These are phyloP conservation scores for Coniochaeta sp. DNA, from an alignment of 2,329 filamentous ascomycete genomes.

Conservation along the genomic window DNA sequence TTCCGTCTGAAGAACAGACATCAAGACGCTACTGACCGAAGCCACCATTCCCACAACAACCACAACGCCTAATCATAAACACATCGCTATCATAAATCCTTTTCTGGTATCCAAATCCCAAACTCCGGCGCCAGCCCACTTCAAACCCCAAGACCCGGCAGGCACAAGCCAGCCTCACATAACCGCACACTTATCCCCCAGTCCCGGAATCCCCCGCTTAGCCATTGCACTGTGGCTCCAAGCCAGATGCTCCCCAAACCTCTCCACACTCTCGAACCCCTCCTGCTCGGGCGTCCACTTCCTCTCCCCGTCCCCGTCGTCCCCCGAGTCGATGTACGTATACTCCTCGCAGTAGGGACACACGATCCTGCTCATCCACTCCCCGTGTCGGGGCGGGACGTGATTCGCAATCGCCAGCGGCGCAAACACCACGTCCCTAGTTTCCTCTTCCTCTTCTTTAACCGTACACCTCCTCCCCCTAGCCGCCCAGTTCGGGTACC, in stretches of 20 bases:
- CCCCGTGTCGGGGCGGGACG: conserved; percentile 38
- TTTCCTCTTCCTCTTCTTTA: conserved; percentile 30
- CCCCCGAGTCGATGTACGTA: conserved; percentile 37
- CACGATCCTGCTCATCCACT: conserved; percentile 43
- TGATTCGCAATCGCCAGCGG: conserved; percentile 54
- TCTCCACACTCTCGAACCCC: conserved; percentile 40
- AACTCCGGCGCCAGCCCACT: conserved; percentile 5
- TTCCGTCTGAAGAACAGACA: too few species aligned
- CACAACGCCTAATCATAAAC: neutral
- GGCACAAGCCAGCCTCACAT: conserved; percentile 10
- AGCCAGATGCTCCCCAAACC: conserved; percentile 47
- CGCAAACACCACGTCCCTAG: conserved; percentile 48
- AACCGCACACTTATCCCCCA: conserved; percentile 5
- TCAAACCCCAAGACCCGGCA: neutral
- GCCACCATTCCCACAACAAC: neutral
- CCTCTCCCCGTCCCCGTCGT: conserved; percentile 44
- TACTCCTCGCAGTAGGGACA: conserved; percentile 53
- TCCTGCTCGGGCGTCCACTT: conserved; percentile 38
- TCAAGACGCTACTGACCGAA: too few species aligned
- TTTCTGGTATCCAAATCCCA: neutral
- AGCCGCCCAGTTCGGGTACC: conserved; percentile 44
- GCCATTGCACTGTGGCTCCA: conserved; percentile 44
- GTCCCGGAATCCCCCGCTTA: conserved; percentile 17
- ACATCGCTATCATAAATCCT: neutral
- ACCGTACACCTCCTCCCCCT: conserved; percentile 30